Evolutionary conservation across 2,329 filamentous ascomycete genomes (phyloP).

Genomic region (Clonostachys rosea): DNA sequence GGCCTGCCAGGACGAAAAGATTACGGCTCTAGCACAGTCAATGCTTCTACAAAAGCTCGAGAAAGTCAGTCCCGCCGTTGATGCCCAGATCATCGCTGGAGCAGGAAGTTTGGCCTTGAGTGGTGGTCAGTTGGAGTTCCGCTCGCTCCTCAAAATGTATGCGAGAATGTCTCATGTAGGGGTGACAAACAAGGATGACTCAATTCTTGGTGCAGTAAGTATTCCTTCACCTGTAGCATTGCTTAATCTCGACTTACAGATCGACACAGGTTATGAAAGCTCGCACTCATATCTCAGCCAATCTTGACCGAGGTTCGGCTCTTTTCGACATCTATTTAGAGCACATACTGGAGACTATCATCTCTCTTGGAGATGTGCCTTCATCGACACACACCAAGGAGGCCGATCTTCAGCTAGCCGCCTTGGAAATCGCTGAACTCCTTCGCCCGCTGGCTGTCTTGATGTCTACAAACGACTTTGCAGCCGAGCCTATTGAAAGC

Average conservation of each 20-base stretch:
- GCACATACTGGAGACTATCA: conserved; percentile 78
- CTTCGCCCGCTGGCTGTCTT: conserved; percentile 84
- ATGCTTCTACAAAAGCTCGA: conserved; percentile 96
- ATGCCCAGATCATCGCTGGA: conserved; percentile 81
- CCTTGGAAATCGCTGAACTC: conserved; percentile 82
- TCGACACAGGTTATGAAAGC: conserved; percentile 63
- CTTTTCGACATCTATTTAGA: conserved; percentile 80
- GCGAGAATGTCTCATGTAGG: conserved; percentile 70
- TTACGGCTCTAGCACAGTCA: conserved; percentile 86
- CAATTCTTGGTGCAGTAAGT: conserved; percentile 68
- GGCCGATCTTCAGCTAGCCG: conserved; percentile 75
- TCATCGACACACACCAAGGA: conserved; percentile 70
- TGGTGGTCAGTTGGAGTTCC: conserved; percentile 78
- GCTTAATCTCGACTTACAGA: conserved; percentile 6
- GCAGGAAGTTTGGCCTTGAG: conserved; percentile 72
- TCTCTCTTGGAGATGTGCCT: conserved; percentile 84
- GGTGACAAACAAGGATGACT: conserved; percentile 61
- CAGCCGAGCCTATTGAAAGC: conserved; percentile 41
- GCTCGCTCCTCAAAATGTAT: conserved; percentile 80
- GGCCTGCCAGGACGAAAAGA: conserved; percentile 80
- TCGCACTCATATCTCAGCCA: conserved; percentile 71
- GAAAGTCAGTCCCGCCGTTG: conserved; percentile 74
- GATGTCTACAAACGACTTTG: conserved; percentile 62
- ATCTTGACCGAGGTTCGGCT: conserved; percentile 62
- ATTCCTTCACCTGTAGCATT: background rate